These are phyloP conservation scores for Fusarium sp. DNA, from an alignment of 2,329 filamentous ascomycete species.

Conservation along the genomic window DNA sequence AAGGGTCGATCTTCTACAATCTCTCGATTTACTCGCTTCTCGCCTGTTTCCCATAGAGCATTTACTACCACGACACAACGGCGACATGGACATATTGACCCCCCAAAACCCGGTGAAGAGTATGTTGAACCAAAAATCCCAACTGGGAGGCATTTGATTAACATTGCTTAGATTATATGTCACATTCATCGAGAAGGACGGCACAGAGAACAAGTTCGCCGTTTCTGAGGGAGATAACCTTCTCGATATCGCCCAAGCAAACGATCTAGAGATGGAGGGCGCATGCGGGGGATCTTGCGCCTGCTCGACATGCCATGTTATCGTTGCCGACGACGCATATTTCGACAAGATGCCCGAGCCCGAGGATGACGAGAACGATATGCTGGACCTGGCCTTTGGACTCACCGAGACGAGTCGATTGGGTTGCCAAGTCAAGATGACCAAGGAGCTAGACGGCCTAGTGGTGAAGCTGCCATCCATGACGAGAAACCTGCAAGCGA, in stretches of 20 bases:
- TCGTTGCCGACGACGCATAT: constrained; percentile 76
- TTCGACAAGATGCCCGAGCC: constrained; percentile 83
- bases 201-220: constrained; percentile 76
- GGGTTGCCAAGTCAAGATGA: constrained; percentile 93
- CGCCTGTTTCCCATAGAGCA: constrained; percentile 48
- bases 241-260: constrained; percentile 90
- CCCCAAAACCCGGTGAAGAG: constrained; percentile 93
- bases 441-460: constrained; percentile 86
- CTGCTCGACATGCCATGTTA: constrained; percentile 92
- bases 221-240: constrained; percentile 91
- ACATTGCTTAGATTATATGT: constrained; percentile 73
- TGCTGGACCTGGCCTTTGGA: constrained; percentile 90
- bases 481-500: constrained; percentile 95
- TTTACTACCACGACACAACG: constrained; percentile 73
- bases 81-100: constrained; percentile 81
- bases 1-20: constrained; percentile 31
- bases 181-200: constrained; percentile 94
- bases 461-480: constrained; percentile 87
- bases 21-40: constrained; percentile 17
- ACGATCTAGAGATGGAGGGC: constrained; percentile 98
- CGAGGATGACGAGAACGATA: constrained; percentile 85
- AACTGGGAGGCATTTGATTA: background rate
- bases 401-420: constrained; percentile 85
- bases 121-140: constrained; percentile 55
- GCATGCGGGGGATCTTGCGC: constrained; percentile 95